phyloP scores from a whole-genome alignment of 257 asterid species.

The Oldenlandia corymbosa region DNA sequence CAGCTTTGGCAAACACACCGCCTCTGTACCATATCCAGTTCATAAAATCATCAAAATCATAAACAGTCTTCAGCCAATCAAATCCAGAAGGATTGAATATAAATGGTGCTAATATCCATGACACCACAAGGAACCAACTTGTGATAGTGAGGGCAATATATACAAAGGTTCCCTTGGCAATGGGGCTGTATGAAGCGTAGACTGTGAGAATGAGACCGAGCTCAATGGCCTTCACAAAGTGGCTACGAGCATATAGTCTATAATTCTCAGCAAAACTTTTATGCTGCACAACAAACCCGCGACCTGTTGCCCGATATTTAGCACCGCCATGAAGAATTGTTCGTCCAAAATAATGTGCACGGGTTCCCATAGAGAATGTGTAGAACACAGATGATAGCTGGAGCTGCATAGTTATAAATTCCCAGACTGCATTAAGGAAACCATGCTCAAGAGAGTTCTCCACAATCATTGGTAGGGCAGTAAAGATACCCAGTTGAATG shows the following conservation, averaged over 20 bases:
- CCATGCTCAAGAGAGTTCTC: conserved; percentile 98
- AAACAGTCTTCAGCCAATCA: conserved; percentile 95
- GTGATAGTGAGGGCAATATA: conserved; percentile 84
- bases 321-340: conserved; percentile 98
- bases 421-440: conserved; percentile 87
- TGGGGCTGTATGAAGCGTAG: conserved; percentile 84
- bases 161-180: conserved; percentile 76
- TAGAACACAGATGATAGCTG: conserved; percentile 91
- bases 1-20: conserved; percentile 83
- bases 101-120: conserved; percentile 93
- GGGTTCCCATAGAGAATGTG: conserved; percentile 99
- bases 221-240: conserved; percentile 93
- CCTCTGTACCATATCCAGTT: conserved; percentile 94
- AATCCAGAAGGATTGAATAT: conserved; percentile 89
- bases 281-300: conserved; percentile 97
- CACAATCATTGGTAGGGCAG: conserved; percentile 95
- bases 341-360: conserved; percentile 97
- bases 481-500: conserved; percentile 87
- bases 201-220: conserved; percentile 85
- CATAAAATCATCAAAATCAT: conserved; percentile 95
- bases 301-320: conserved; percentile 96
- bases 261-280: conserved; percentile 88
- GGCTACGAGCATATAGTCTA: conserved; percentile 90
- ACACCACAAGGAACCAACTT: conserved; percentile 95
- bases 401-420: conserved; percentile 91